phyloP scores from a whole-genome alignment of 2,329 filamentous ascomycete genomes.

The Hymenoscyphus scutula region DNA sequence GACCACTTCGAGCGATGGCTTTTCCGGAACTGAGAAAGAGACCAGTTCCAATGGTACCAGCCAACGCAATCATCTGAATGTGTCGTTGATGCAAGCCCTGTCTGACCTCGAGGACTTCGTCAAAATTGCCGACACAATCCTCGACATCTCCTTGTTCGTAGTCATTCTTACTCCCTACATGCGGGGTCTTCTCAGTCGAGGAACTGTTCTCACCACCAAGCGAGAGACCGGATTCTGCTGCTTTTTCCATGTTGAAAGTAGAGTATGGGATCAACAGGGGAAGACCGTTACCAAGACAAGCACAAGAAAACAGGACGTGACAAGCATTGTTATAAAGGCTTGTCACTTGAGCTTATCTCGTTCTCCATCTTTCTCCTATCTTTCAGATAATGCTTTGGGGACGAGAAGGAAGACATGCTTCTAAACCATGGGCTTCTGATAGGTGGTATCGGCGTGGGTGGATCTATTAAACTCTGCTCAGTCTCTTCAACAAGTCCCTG shows the following conservation, averaged over 20 bases:
- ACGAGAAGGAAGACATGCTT: neutral
- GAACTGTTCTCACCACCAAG: neutral
- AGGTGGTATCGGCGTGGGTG: neutral
- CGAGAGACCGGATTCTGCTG: neutral
- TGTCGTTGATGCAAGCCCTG: conserved; percentile 45
- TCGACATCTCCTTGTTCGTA: neutral
- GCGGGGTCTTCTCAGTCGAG: neutral
- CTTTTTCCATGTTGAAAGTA: neutral
- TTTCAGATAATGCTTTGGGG: neutral
- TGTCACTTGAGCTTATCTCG: conserved; percentile 3
- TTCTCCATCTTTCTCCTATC: conserved; percentile 5
- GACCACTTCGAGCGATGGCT: conserved; percentile 50
- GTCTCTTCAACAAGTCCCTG: too few relatives aligned
- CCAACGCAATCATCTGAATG: conserved; percentile 44
- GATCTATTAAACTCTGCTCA: too few relatives aligned
- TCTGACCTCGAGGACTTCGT: conserved; percentile 19
- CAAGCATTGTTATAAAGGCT: neutral
- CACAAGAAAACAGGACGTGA: neutral
- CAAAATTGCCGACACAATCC: neutral
- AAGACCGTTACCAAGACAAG: neutral
- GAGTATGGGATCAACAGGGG: neutral
- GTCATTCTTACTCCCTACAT: neutral
- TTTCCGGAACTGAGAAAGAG: conserved; percentile 42
- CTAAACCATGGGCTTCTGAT: neutral
- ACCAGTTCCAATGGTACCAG: conserved; percentile 46